Conservation (phyloP, 306 rosid species). For the Prunus salicina region DNA sequence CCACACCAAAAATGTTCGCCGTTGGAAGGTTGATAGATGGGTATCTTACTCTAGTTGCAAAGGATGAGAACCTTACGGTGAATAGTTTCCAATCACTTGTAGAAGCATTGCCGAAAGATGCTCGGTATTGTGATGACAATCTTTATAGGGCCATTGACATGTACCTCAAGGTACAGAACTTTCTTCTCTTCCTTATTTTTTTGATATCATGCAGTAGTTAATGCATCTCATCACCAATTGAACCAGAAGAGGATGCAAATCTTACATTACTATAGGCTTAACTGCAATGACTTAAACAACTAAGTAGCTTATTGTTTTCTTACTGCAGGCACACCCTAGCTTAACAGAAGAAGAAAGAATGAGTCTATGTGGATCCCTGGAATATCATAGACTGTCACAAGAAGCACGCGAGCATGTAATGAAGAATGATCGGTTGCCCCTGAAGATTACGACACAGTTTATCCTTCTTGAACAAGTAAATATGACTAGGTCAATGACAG, state of each 20-base stretch:
- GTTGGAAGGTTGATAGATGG: slow-evolving; percentile 74
- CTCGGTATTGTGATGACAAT: slow-evolving; percentile 33
- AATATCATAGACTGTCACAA: slow-evolving; percentile 67
- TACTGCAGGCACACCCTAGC: slow-evolving; percentile 60
- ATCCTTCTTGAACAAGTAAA: slow-evolving; percentile 60
- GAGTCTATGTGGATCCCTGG: slow-evolving; percentile 45
- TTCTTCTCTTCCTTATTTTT: neutral
- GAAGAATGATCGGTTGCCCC: slow-evolving; percentile 62
- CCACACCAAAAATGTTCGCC: slow-evolving; percentile 34
- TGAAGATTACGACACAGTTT: slow-evolving; percentile 39
- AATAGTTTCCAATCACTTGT: slow-evolving; percentile 51
- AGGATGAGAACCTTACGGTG: slow-evolving; percentile 52
- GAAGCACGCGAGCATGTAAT: slow-evolving; percentile 62
- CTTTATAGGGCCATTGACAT: slow-evolving; percentile 38
- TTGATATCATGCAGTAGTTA: neutral
- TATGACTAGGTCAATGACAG: slow-evolving; percentile 37
- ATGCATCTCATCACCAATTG: no score
- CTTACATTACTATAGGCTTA: neutral
- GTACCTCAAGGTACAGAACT: slow-evolving; percentile 32
- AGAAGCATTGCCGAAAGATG: slow-evolving; percentile 35
- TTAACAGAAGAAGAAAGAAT: slow-evolving; percentile 58
- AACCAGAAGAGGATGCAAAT: no score
- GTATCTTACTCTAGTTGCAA: slow-evolving; percentile 60
- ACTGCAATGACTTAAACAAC: neutral
- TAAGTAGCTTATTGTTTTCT: neutral